Evolutionary conservation across 768 basidiomycete species (phyloP), one percentile per base, ranked within the genome.

Genomic region (Amanita pseudoporphyria): DNA sequence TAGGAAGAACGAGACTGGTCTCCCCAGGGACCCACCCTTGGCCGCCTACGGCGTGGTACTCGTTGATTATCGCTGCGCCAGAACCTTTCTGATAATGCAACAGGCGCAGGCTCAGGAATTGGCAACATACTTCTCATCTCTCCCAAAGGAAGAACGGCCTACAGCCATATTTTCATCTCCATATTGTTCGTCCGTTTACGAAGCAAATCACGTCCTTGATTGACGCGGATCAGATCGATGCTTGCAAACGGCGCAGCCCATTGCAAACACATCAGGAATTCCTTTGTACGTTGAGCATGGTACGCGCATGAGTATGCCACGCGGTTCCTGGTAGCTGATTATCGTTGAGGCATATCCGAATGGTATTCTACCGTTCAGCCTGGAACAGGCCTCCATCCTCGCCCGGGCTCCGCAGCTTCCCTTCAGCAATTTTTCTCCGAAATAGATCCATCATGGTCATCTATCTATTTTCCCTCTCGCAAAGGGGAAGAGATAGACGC

Each of bases 101-200:
- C 56, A 86, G 79, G 66, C 69, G 13, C 90, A 93, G 67, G 87
- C 90, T 1, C 63, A 76, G 48, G 87, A 91, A 60, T 66, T 90
- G 18, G 83, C 79, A 1, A 66, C 69, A 13, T 77, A 84, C 61
- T 79, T 90, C 55, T 53, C 69, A 18, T 74, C 77, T 6, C 67
- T 90, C 13, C 84, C 87, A 13, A 71, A 76, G 47, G 71, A 80
- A 6, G 73, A 82, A 38, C 72, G 76, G 10, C 89, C 89, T 1
- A 89, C 83, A 1, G 82, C 77, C 5, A 85, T 91, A 50, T 84
- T 88, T 62, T 88, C 86, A 9, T 91, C 88, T 9, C 88, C 88
- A 6, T 90, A 85, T 60, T 92, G 88, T 88, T 67, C 58, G 64
- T 60, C 21, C 9, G 16, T 43, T 19, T 26, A 26, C 18, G 5